These are phyloP conservation scores for Globisporangium paddicum DNA, from an alignment of 352 stramenopile genomes.

Conservation along the genomic window DNA sequence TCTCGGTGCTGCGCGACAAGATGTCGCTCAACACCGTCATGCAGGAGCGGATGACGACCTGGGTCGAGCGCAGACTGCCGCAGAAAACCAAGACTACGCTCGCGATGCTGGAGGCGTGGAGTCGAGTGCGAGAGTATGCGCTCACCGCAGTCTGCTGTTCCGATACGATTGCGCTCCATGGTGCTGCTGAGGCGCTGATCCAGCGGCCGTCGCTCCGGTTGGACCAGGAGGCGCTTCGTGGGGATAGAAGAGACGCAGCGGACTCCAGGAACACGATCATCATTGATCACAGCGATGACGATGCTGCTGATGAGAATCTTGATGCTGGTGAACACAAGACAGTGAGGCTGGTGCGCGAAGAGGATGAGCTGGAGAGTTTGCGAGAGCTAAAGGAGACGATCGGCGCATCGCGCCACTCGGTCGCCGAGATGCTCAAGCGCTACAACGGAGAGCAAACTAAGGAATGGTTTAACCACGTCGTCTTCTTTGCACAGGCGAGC, in stretches of 20 bases:
- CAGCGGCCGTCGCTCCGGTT: constrained; percentile 29
- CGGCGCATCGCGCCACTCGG: background rate
- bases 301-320: too few relatives aligned
- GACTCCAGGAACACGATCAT: background rate
- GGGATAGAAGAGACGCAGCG: background rate
- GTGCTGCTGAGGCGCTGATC: constrained; percentile 38
- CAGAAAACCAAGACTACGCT: background rate
- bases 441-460: constrained; percentile 5
- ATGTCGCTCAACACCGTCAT: constrained; percentile 16
- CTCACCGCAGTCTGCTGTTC: constrained; percentile 18
- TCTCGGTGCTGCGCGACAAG: constrained; percentile 25
- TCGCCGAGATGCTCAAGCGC: constrained; percentile 4
- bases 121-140: constrained; percentile 16
- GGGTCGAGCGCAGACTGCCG: constrained; percentile 4
- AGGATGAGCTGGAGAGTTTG: background rate
- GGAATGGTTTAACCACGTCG: constrained; percentile 7
- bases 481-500: constrained; percentile 12
- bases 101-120: constrained; percentile 1
- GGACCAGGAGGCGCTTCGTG: background rate
- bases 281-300: constrained; percentile 1
- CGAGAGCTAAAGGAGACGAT: constrained; percentile 4
- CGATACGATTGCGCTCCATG: constrained; percentile 41
- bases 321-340: too few relatives aligned
- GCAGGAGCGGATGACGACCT: background rate
- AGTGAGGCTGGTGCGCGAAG: background rate